These are phyloP conservation scores for Anthracocystis walkeri DNA, from an alignment of 1,284 basidiomycete species.

Conservation along the genomic window DNA sequence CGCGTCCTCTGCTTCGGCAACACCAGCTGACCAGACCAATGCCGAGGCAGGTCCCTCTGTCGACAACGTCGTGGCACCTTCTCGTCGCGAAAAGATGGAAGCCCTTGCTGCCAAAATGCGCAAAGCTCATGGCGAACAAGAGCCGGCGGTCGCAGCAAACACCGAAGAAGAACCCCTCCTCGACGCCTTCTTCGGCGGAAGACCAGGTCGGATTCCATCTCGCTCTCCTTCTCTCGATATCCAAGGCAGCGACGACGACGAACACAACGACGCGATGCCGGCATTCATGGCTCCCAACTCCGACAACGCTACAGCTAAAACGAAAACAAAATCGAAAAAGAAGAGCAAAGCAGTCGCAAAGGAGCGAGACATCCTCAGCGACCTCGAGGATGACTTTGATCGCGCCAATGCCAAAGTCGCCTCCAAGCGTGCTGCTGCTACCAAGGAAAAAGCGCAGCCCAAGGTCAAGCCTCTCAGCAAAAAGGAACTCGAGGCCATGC, in stretches of 20 bases:
- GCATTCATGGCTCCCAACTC: constrained; percentile 21
- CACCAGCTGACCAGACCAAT: constrained; percentile 7
- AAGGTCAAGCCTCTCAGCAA: constrained; percentile 55
- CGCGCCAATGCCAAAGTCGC: constrained; percentile 27
- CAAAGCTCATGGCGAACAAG: constrained; percentile 18
- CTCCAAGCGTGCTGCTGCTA: constrained; percentile 20
- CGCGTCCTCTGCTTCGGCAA: constrained; percentile 14
- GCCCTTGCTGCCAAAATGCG: constrained; percentile 37
- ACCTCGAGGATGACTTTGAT: constrained; percentile 31
- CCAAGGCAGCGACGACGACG: constrained; percentile 38
- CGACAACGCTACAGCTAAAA: not conserved
- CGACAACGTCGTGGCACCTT: not conserved
- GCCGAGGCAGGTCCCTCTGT: constrained; percentile 11
- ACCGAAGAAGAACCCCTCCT: constrained; percentile 25
- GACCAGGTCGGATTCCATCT: constrained; percentile 15
- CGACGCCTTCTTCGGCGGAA: constrained; percentile 30
- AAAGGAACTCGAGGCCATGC: constrained; percentile 62
- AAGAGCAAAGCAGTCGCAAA: constrained; percentile 9
- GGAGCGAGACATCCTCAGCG: constrained; percentile 37
- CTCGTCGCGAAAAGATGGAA: constrained; percentile 33
- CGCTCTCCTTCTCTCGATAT: constrained; percentile 44
- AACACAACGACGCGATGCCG: constrained; percentile 46
- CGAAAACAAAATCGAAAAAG: constrained; percentile 26
- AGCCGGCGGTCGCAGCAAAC: not conserved
- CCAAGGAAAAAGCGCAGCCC: constrained; percentile 31